Base-by-base conservation (phyloP, 1,284 basidiomycete species). In the Fomitiporia mediterranea region DNA sequence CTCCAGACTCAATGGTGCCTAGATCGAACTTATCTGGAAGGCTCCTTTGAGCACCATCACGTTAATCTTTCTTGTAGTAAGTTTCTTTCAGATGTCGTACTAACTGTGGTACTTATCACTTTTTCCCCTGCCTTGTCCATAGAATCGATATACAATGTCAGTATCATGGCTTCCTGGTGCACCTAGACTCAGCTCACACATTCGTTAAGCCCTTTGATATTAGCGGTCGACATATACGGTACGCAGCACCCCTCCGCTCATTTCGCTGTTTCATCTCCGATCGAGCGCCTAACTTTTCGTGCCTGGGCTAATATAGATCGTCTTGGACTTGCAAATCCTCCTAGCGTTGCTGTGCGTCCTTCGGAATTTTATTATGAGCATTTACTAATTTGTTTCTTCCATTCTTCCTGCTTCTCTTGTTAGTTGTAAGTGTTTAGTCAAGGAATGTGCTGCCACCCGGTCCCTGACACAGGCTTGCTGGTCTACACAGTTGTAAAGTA, bases 111-210 rank as follows among this genome's bases (percentile, higher is more conserved):
- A n/a, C n/a, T n/a, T n/a, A n/a, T n/a, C n/a, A n/a, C n/a, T n/a
- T n/a, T n/a, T n/a, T n/a, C n/a, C n/a, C n/a, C n/a, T n/a, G n/a
- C n/a, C n/a, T n/a, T n/a, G n/a, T n/a, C n/a, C n/a, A n/a, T 23
- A 60, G 58, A 60, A 60, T 50, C 49, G 58, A n/a, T 60, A 60
- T 43, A 53, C 53, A 30, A 44, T 56, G 58, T 60, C 23, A 15
- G 58, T 56, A 27, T 35, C 19, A 9, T 15, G n/a, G 9, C 19
- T 43, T 19, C 32, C 27, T 53, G 23, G 7, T 51, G 7, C 28
- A 21, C 7, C 25, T n/a, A 13, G 15, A 47, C 34, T 47, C 25
- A 19, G 27, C 21, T n/a, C 19, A 52, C 21, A 23, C 40, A 46
- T 38, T 28, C 53, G 34, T 57, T 34, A 34, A 35, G 58, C 11